phyloP scores from a whole-genome alignment of 2,329 filamentous ascomycete species.

The Gremmenia infestans region DNA sequence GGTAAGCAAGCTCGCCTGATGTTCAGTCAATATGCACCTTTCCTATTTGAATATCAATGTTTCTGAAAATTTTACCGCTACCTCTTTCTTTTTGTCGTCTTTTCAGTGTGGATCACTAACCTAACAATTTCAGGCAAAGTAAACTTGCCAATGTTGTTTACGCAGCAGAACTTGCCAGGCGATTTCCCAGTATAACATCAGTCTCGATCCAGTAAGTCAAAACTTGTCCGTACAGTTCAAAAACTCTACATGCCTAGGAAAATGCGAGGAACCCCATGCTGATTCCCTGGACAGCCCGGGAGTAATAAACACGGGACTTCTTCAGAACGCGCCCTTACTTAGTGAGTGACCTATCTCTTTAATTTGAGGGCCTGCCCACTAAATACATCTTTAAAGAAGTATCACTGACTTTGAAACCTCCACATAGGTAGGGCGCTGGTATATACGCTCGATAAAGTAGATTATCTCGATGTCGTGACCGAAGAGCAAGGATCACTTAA shows the following conservation, averaged over 20 bases:
- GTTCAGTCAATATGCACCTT: background rate
- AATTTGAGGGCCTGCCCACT: background rate
- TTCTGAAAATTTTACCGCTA: background rate
- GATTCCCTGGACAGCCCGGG: slow-evolving; percentile 30
- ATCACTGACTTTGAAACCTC: background rate
- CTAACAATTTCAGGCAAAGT: slow-evolving; percentile 34
- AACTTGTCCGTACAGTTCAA: too few relatives aligned
- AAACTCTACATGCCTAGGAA: too few relatives aligned
- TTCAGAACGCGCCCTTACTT: background rate
- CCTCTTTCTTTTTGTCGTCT: background rate
- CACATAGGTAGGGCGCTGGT: background rate
- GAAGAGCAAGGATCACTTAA: slow-evolving; percentile 34
- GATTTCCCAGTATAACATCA: slow-evolving; percentile 35
- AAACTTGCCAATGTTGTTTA: slow-evolving; percentile 46
- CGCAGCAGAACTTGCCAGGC: slow-evolving; percentile 36
- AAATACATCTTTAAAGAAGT: too few relatives aligned
- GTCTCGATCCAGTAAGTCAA: slow-evolving; percentile 33
- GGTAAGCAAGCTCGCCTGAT: background rate
- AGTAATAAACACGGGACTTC: slow-evolving; percentile 11
- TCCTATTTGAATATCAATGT: background rate
- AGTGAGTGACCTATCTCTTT: background rate
- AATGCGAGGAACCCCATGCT: too few relatives aligned
- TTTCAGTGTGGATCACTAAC: background rate
- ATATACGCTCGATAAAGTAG: background rate
- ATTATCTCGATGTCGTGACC: slow-evolving; percentile 1